A percentile compares a stretch with the other conserved stretches of the same genome.
These are phyloP conservation scores for Abelmoschus esculentus DNA, from an alignment of 345 rosid species.

Conservation along the genomic window DNA sequence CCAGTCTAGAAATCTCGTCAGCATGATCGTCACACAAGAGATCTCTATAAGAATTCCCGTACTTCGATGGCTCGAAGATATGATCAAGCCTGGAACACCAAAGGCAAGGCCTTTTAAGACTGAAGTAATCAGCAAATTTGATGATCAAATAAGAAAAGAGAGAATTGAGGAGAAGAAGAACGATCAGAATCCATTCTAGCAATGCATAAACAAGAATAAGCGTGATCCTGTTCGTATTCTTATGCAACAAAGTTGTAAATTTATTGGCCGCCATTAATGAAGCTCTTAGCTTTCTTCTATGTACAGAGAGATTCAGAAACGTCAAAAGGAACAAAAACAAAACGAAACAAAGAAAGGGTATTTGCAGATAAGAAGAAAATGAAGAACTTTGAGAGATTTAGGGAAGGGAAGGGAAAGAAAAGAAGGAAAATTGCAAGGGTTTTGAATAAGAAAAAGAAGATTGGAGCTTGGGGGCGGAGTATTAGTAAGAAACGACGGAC, in stretches of 20 bases:
- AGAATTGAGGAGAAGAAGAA: slow-evolving; percentile 70
- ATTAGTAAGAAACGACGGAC: background rate
- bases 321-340: background rate
- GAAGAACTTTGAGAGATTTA: slow-evolving; percentile 10
- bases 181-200: slow-evolving; percentile 83
- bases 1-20: slow-evolving; percentile 45
- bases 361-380: slow-evolving; percentile 6
- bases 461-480: background rate
- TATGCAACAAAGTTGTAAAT: slow-evolving; percentile 69
- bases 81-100: slow-evolving; percentile 82
- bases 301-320: slow-evolving; percentile 18
- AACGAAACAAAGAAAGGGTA: background rate
- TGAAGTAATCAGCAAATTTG: slow-evolving; percentile 79
- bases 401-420: background rate
- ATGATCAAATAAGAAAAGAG: slow-evolving; percentile 70
- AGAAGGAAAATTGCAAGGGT: background rate
- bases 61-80: slow-evolving; percentile 42
- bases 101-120: slow-evolving; percentile 77
- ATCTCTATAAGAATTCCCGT: slow-evolving; percentile 40
- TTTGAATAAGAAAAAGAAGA: slow-evolving; percentile 4
- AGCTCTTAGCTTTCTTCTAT: slow-evolving; percentile 21
- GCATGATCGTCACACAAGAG: slow-evolving; percentile 78
- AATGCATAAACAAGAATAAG: slow-evolving; percentile 69
- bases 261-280: slow-evolving; percentile 74
- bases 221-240: slow-evolving; percentile 65